These are phyloP conservation scores for Sclerotinia spermophila DNA, from an alignment of 2,329 filamentous ascomycete genomes.

Conservation along the genomic window DNA sequence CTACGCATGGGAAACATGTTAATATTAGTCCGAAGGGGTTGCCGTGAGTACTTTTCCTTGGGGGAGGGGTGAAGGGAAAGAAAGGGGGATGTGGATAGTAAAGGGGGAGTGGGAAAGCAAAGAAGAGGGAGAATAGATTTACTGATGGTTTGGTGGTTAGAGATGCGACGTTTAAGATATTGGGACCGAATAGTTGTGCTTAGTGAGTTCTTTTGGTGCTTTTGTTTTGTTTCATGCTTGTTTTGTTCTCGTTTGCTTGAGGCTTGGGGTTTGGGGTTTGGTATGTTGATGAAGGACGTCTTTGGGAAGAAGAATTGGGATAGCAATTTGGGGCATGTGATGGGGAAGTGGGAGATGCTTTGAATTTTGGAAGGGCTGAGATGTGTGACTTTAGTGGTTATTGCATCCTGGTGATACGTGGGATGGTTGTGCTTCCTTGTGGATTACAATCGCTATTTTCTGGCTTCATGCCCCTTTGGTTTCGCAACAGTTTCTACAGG, in stretches of 20 bases:
- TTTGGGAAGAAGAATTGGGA: not conserved
- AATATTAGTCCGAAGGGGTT: constrained; percentile 78
- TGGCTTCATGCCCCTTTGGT: not conserved
- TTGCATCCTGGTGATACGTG: not conserved
- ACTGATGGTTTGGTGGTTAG: not conserved
- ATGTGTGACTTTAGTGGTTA: not conserved
- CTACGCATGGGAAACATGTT: constrained; percentile 63
- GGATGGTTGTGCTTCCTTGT: not conserved
- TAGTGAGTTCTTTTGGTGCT: not conserved
- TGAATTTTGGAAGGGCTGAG: rapidly evolving
- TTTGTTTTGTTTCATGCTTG: not conserved
- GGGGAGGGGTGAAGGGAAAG: not conserved
- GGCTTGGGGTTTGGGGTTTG: not conserved
- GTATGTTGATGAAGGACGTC: not conserved
- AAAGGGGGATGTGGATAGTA: not conserved
- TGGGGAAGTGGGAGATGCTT: not conserved
- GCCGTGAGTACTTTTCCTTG: constrained; percentile 33
- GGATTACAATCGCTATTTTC: not conserved
- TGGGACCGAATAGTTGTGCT: constrained; percentile 7
- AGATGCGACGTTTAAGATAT: not conserved
- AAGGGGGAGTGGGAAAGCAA: too few relatives aligned
- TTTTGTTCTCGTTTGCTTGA: not conserved
- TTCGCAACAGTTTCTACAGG: not conserved
- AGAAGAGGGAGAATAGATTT: too few relatives aligned
- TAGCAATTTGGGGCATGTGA: too few relatives aligned